phyloP scores from a whole-genome alignment of 169 alveolate genomes.

The Plasmodium fragile region DNA sequence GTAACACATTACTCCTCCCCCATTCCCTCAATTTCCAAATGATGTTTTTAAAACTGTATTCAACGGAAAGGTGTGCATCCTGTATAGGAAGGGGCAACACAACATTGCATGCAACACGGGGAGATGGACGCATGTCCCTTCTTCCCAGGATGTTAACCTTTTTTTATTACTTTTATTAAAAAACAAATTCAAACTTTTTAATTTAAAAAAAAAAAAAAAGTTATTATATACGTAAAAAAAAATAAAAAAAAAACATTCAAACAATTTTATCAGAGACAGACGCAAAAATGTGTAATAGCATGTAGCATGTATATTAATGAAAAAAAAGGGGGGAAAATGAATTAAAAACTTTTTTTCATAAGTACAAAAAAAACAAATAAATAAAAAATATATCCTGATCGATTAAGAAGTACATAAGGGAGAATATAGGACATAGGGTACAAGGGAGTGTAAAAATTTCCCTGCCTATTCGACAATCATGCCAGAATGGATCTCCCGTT shows the following conservation, averaged over 20 bases:
- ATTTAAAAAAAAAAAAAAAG: slow-evolving; percentile 11
- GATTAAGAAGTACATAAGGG: neutral
- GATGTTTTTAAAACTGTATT: neutral
- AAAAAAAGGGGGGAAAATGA: neutral
- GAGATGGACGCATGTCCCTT: neutral
- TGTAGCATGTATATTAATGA: neutral
- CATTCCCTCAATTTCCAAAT: neutral
- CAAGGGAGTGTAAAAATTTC: neutral
- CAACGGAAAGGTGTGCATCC: neutral
- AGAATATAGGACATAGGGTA: neutral
- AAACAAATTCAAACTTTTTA: slow-evolving; percentile 12
- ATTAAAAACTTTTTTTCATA: neutral
- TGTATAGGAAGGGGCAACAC: neutral
- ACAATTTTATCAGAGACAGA: slow-evolving; percentile 10
- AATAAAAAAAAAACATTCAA: neutral
- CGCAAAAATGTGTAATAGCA: neutral
- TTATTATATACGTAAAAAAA: slow-evolving; percentile 6
- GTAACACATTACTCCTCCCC: neutral
- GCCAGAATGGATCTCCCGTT: neutral
- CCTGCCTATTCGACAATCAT: neutral
- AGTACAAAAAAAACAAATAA: neutral
- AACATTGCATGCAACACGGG: neutral
- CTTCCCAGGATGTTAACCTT: neutral
- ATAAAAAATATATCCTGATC: neutral
- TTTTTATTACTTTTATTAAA: slow-evolving; percentile 3